Evolutionary conservation across 1,284 basidiomycete species (phyloP).

Genomic region (Cutaneotrichosporon cavernicola): DNA sequence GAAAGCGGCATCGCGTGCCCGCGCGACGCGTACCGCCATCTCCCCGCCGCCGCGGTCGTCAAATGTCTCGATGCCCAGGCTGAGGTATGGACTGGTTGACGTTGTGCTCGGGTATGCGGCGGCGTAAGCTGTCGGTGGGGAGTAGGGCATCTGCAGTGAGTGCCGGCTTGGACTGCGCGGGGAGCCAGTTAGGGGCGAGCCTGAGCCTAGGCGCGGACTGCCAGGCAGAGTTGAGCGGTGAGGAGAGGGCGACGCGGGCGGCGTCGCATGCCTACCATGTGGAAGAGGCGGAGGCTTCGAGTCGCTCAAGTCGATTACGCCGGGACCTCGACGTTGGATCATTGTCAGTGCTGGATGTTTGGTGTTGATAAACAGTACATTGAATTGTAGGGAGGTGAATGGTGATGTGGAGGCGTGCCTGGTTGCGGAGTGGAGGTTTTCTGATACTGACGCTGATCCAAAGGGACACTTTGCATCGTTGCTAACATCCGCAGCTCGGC

Average conservation of each 20-base stretch:
- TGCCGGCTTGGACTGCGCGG: background rate
- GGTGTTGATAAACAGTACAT: background rate
- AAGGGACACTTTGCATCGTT: background rate
- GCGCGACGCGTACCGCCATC: background rate
- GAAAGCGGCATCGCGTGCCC: background rate
- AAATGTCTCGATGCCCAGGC: background rate
- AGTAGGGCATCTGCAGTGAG: background rate
- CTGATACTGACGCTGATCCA: background rate
- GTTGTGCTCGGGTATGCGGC: background rate
- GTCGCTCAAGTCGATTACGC: background rate
- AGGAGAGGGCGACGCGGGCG: background rate
- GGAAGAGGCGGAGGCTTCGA: background rate
- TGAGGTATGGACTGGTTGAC: background rate
- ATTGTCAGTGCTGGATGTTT: background rate
- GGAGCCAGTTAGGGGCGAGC: background rate
- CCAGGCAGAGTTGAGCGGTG: background rate
- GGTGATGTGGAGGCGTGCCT: conserved; percentile 1
- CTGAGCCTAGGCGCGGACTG: background rate
- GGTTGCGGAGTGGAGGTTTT: background rate
- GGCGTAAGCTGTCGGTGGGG: background rate
- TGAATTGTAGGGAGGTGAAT: background rate
- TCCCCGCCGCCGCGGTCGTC: background rate
- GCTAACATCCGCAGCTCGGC: background rate
- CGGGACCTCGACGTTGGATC: background rate
- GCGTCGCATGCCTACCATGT: background rate